A percentile compares a stretch with the other conserved stretches of the same genome.
These are phyloP conservation scores for Barbatosphaeria neglecta DNA, from an alignment of 495 filamentous ascomycete genomes.

Conservation along the genomic window DNA sequence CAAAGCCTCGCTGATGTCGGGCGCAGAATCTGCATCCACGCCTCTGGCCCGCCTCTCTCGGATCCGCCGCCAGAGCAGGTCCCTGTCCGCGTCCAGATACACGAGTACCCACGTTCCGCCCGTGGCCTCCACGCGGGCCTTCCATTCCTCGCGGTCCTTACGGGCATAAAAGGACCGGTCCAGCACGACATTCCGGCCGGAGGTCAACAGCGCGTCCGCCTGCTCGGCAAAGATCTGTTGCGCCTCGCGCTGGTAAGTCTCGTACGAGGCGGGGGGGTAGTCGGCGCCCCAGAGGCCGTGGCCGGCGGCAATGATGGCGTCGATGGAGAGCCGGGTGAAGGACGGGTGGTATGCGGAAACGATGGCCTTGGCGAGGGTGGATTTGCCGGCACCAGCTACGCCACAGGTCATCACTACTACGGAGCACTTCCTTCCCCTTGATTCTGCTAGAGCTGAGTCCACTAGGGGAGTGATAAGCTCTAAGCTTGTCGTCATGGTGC, in stretches of 20 bases:
- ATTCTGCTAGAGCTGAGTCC: background rate
- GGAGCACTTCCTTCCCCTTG: background rate
- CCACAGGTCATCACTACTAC: background rate
- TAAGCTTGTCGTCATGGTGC: background rate
- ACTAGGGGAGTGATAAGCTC: background rate
- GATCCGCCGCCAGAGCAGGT: conserved; percentile 20
- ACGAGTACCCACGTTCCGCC: conserved; percentile 23
- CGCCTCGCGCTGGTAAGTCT: conserved; percentile 20
- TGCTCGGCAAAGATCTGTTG: conserved; percentile 6
- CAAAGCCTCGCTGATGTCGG: conserved; percentile 20
- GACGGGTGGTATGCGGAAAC: conserved; percentile 1
- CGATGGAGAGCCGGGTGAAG: conserved; percentile 18
- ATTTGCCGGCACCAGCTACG: background rate
- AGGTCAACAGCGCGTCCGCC: conserved; percentile 11
- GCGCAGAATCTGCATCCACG: conserved; percentile 26
- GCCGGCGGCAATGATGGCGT: conserved; percentile 17
- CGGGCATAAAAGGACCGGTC: conserved; percentile 26
- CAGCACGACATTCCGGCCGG: conserved; percentile 13
- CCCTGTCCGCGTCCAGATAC: conserved; percentile 17
- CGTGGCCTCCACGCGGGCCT: conserved; percentile 13
- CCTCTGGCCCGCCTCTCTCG: conserved; percentile 12
- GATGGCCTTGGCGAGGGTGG: background rate
- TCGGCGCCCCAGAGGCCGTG: conserved; percentile 24
- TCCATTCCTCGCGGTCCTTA: conserved; percentile 20
- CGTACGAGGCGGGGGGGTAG: conserved; percentile 20